Conservation (phyloP, 768 basidiomycete genomes). For the Mycena indigotica region DNA sequence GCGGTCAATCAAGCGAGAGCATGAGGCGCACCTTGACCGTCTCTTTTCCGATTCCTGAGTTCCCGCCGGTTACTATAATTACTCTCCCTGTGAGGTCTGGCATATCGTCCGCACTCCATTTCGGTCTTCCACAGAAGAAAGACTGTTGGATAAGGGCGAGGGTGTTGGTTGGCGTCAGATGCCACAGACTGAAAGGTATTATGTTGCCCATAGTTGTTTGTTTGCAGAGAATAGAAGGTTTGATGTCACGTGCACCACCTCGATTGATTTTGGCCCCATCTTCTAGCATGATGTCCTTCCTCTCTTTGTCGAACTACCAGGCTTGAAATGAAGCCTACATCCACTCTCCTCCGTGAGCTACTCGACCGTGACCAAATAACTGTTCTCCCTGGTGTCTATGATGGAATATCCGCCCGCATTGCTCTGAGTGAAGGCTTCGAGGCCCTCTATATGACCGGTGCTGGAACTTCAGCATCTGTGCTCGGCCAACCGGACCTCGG, state of each 20-base stretch:
- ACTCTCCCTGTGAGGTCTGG: slow-evolving; percentile 25
- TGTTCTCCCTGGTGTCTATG: slow-evolving; percentile 45
- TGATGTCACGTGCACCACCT: no score
- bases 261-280: no score
- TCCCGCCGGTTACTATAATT: slow-evolving; percentile 25
- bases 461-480: slow-evolving; percentile 56
- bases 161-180: slow-evolving; percentile 8
- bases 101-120: slow-evolving; percentile 18
- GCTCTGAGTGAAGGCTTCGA: slow-evolving; percentile 55
- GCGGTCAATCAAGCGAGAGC: no score
- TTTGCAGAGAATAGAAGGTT: not conserved
- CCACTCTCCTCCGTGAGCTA: slow-evolving; percentile 15
- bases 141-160: slow-evolving; percentile 9
- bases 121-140: slow-evolving; percentile 18
- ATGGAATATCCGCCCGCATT: slow-evolving; percentile 54
- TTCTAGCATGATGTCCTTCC: no score
- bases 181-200: slow-evolving; percentile 13
- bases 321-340: slow-evolving; percentile 14
- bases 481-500: slow-evolving; percentile 56
- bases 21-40: slow-evolving; percentile 16
- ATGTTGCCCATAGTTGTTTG: slow-evolving; percentile 12
- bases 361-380: slow-evolving; percentile 17
- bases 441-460: slow-evolving; percentile 56
- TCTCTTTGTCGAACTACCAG: not conserved
- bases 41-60: slow-evolving; percentile 20